Percentiles rank a stretch among this genome's conserved stretches.
Evolutionary conservation across 1,284 basidiomycete genomes (phyloP).

Genomic region (Rugosomyces carneus): DNA sequence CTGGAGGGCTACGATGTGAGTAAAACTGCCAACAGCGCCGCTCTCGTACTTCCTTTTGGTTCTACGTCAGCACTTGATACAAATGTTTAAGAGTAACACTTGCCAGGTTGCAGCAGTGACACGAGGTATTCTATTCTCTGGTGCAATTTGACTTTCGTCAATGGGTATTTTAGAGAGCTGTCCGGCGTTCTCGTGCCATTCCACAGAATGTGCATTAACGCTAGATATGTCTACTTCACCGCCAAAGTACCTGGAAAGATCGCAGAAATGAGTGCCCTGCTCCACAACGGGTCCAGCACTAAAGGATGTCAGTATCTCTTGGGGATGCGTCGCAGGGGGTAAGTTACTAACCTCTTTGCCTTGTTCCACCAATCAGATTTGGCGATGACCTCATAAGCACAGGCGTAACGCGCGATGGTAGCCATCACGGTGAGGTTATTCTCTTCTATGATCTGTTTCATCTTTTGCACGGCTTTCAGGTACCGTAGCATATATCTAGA

Average conservation of each 20-base stretch:
- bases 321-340: neutral
- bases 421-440: conserved; percentile 97
- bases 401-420: conserved; percentile 92
- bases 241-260: conserved; percentile 95
- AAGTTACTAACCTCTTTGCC: conserved; percentile 57
- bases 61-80: neutral
- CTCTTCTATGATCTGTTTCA: conserved; percentile 95
- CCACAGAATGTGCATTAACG: conserved; percentile 82
- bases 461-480: conserved; percentile 92
- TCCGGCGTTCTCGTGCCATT: conserved; percentile 90
- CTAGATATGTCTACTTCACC: conserved; percentile 89
- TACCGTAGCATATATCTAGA: conserved; percentile 86
- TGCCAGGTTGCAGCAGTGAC: conserved; percentile 77
- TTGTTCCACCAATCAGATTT: conserved; percentile 99
- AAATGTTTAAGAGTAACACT: conserved; percentile 9
- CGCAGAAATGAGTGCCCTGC: conserved; percentile 92
- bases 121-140: conserved; percentile 77
- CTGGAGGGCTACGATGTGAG: conserved; percentile 84
- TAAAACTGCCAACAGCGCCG: conserved; percentile 88
- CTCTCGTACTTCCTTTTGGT: conserved; percentile 79
- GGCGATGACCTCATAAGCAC: conserved; percentile 85
- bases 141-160: conserved; percentile 73
- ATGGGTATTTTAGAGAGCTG: conserved; percentile 75
- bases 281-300: conserved; percentile 91
- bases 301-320: conserved; percentile 7